These are phyloP conservation scores for Psidium guajava DNA, from an alignment of 345 rosid species.

Conservation along the genomic window DNA sequence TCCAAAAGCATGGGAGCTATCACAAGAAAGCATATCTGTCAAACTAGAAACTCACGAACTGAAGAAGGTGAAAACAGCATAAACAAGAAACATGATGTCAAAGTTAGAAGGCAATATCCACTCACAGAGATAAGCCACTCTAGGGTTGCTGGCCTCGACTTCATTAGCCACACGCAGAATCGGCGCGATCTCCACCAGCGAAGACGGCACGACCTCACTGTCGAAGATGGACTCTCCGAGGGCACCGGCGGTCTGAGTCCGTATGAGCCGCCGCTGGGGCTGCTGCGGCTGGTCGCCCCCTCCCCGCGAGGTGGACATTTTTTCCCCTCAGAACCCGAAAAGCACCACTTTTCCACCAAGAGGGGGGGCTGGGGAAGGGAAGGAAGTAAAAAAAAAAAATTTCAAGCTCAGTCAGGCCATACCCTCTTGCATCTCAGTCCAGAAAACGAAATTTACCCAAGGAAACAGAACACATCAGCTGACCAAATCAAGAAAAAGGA, in stretches of 20 bases:
- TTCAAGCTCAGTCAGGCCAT: background rate
- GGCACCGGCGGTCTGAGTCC: slow-evolving; percentile 94
- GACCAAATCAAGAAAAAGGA: background rate
- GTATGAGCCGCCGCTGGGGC: slow-evolving; percentile 41
- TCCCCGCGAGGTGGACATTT: slow-evolving; percentile 49
- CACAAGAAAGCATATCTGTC: background rate
- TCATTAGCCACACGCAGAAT: slow-evolving; percentile 99
- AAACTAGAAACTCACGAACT: background rate
- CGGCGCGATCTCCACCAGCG: slow-evolving; percentile 90
- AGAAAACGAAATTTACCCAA: background rate
- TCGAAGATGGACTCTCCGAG: slow-evolving; percentile 83
- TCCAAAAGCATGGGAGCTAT: background rate
- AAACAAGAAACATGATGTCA: background rate
- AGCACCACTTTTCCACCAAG: background rate
- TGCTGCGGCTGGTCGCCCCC: slow-evolving; percentile 34
- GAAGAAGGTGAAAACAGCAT: background rate
- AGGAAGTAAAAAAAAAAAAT: background rate
- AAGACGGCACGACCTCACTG: slow-evolving; percentile 96
- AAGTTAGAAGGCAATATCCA: background rate
- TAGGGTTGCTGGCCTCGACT: slow-evolving; percentile 77
- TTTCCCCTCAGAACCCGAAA: background rate
- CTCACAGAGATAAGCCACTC: slow-evolving; percentile 98
- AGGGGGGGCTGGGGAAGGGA: no score
- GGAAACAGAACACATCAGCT: background rate
- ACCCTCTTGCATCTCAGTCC: background rate